Percentiles rank a stretch among this genome's conserved stretches.
phyloP scores from a whole-genome alignment of 164 flowering plant genomes.

The Piper longum region DNA sequence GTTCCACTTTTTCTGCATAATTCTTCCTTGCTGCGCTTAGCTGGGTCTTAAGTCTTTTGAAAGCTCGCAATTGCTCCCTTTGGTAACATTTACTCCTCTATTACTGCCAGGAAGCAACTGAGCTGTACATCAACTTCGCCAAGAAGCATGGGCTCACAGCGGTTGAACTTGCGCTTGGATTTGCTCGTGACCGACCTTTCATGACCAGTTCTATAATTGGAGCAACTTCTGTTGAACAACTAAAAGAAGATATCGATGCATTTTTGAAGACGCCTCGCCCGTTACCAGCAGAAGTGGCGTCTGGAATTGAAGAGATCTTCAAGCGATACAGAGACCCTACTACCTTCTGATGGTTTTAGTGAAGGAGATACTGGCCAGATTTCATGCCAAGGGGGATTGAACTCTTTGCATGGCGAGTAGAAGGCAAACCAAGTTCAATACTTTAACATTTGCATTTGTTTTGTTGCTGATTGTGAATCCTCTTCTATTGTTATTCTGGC shows the following conservation, averaged over 20 bases:
- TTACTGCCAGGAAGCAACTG: conserved; percentile 67
- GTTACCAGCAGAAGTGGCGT: conserved; percentile 49
- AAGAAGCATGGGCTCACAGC: conserved; percentile 60
- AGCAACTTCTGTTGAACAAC: conserved; percentile 74
- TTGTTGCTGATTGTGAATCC: too few species aligned
- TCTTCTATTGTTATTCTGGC: too few species aligned
- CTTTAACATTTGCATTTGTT: too few species aligned
- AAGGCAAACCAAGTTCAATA: too few species aligned
- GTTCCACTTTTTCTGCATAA: too few species aligned
- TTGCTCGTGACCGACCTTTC: conserved; percentile 77
- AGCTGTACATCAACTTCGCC: conserved; percentile 42
- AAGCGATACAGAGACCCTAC: conserved; percentile 75
- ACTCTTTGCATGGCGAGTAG: too few species aligned
- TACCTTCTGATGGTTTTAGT: conserved; percentile 6
- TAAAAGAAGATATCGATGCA: conserved; percentile 78
- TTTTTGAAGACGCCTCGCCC: conserved; percentile 58
- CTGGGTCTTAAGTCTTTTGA: background rate
- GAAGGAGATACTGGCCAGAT: background rate
- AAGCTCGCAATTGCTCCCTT: too few species aligned
- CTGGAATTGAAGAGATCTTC: conserved; percentile 50
- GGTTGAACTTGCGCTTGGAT: conserved; percentile 80
- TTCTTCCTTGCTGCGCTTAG: background rate
- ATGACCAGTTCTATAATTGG: conserved; percentile 88
- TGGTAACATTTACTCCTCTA: background rate
- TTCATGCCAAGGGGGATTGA: too few species aligned